phyloP scores from a whole-genome alignment of 1,284 basidiomycete genomes.

The Rhizoctonia solani region DNA sequence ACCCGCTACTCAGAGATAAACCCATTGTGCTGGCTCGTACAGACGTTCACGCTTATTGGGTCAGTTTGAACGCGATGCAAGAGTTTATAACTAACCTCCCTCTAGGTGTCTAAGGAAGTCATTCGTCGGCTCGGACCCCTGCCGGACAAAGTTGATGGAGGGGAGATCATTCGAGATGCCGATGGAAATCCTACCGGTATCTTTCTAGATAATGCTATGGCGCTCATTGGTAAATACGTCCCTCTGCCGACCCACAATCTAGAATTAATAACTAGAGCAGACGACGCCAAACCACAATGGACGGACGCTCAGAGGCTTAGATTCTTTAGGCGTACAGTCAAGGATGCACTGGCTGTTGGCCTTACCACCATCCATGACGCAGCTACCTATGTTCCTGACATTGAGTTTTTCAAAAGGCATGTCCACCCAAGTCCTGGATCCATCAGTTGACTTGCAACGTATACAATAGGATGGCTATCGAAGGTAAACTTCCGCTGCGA shows the following conservation, averaged over 20 bases:
- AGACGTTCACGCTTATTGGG: slow-evolving; percentile 86
- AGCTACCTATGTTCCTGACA: slow-evolving; percentile 54
- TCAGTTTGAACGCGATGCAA: slow-evolving; percentile 43
- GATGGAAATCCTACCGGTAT: slow-evolving; percentile 71
- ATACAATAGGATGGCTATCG: slow-evolving; percentile 13
- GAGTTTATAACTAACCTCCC: background rate
- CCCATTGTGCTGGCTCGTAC: slow-evolving; percentile 73
- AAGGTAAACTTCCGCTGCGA: slow-evolving; percentile 50
- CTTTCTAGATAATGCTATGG: slow-evolving; percentile 74
- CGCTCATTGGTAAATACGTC: slow-evolving; percentile 52
- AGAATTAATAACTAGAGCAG: slow-evolving; percentile 39
- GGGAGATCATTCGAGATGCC: slow-evolving; percentile 69
- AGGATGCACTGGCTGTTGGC: slow-evolving; percentile 72
- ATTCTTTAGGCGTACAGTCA: slow-evolving; percentile 66
- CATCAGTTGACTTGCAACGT: slow-evolving; percentile 1
- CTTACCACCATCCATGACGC: slow-evolving; percentile 87
- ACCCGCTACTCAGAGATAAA: slow-evolving; percentile 65
- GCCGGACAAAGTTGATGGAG: slow-evolving; percentile 68
- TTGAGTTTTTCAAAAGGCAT: slow-evolving; percentile 70
- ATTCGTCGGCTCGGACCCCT: slow-evolving; percentile 62
- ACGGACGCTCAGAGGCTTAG: slow-evolving; percentile 59
- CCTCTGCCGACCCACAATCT: background rate
- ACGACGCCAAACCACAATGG: slow-evolving; percentile 59
- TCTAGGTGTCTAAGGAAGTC: slow-evolving; percentile 43
- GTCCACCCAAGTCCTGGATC: slow-evolving; percentile 38